Base-by-base conservation (phyloP, 2,329 filamentous ascomycete genomes). In the Lomentospora prolificans region DNA sequence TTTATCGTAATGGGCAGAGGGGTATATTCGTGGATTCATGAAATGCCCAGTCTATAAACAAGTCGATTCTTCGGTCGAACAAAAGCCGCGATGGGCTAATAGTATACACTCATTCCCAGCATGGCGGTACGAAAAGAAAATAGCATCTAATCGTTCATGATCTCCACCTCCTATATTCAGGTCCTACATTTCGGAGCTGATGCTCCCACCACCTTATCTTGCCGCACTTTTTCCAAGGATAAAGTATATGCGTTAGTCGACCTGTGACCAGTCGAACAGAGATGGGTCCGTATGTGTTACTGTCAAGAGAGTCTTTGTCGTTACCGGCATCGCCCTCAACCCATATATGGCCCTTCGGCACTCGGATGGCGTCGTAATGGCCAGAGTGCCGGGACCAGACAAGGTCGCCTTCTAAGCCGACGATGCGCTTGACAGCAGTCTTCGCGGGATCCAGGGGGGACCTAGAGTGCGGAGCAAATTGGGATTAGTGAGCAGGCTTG, bases 331-430 rank as follows among this genome's bases (percentile, higher is more conserved):
- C 94, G 1, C 94, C 94, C 67, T 97, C 92, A 1, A 99, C 83
- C 94, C 94, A 99, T 27, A 97, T 78, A 72, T 97, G 91, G 17
- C 90, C 90, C 59, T 78, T 78, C 4, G 91, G 92, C 22, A 99
- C 81, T 59, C 79, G 77, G 50, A 87, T 73, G 7, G 69, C 75
- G 1, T 72, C 62, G 14, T 76, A 67, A 7, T 81, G 77, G 65
- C 83, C 86, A 17, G 83, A 84, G 55, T 74, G 69, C 57, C 80
- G 77, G 41, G 87, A 87, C 56, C 74, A 76, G 28, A 97, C 82
- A 1, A 81, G 74, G 66, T 97, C 92, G 8, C 91, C 90, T 54
- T 86, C 85, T 3, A 96, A 65, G 0, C 81, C 94, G 25, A 96
- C 77, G 9, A 99, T 79, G 41, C 94, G 79, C 73, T 99, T 99